A percentile compares a stretch with the other conserved stretches of the same genome.
These are phyloP conservation scores for Hericium rajendrae DNA, from an alignment of 768 basidiomycete genomes.

Conservation along the genomic window DNA sequence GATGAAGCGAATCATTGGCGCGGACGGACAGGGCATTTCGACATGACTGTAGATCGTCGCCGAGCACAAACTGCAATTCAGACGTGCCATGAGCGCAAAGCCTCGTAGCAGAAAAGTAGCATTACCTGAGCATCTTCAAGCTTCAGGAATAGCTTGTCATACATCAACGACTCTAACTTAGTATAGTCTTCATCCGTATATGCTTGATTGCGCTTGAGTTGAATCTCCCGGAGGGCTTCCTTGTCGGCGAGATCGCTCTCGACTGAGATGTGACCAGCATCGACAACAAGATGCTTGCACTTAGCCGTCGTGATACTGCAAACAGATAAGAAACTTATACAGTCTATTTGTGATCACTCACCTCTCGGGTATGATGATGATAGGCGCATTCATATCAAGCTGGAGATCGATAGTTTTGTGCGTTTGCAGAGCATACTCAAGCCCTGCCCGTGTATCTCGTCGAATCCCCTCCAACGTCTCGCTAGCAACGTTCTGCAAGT, in stretches of 20 bases:
- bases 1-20: slow-evolving; percentile 56
- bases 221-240: slow-evolving; percentile 63
- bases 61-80: slow-evolving; percentile 69
- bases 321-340: slow-evolving; percentile 1
- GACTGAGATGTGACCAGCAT: slow-evolving; percentile 94
- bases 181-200: slow-evolving; percentile 84
- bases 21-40: slow-evolving; percentile 63
- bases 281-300: slow-evolving; percentile 83
- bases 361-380: slow-evolving; percentile 97
- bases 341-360: slow-evolving; percentile 23
- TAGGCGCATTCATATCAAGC: slow-evolving; percentile 92
- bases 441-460: slow-evolving; percentile 87
- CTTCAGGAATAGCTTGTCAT: slow-evolving; percentile 78
- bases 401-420: slow-evolving; percentile 97
- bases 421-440: slow-evolving; percentile 86
- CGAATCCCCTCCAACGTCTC: slow-evolving; percentile 88
- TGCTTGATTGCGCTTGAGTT: slow-evolving; percentile 72
- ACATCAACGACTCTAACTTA: slow-evolving; percentile 86
- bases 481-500: slow-evolving; percentile 70
- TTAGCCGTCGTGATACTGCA: slow-evolving; percentile 62
- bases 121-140: slow-evolving; percentile 85
- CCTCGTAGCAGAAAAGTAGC: not conserved
- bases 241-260: slow-evolving; percentile 86
- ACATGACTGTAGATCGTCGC: slow-evolving; percentile 73
- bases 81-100: not conserved